Evolutionary conservation across 2,329 filamentous ascomycete species (phyloP), one percentile per base, ranked within the genome.

Genomic region (Hymenoscyphus occultus): DNA sequence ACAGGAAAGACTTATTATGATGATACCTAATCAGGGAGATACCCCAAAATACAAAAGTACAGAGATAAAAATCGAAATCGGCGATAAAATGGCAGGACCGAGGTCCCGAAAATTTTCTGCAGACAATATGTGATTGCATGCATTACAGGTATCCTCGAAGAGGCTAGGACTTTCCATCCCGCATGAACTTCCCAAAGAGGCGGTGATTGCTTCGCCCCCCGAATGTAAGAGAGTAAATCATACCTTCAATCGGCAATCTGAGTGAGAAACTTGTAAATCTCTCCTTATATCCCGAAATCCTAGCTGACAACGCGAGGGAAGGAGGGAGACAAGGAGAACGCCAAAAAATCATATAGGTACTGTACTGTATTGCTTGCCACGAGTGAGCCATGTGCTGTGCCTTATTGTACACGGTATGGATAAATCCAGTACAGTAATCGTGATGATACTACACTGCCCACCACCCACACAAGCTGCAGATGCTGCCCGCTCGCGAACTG

Each of bases 1-100:
- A 10, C 45, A 45, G 59, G 31, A 14, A 56, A 31, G 32, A 56
- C 42, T 35, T 61, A 54, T 56, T 61, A 61, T 28, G 60, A 61
- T 61, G 39, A 48, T 61, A 61, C 42, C 19, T 61, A 60, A n/a
- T 28, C n/a, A 10, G 19, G 45, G 45, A 51, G 14, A 45, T 42
- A 48, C 42, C 42, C 42, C 42, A 45, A 19, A 45, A 28, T 28
- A n/a, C 16, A 45, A 19, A 19, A 45, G 19, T 45, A 45, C 42
- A n/a, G 14, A 19, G 2, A 45, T 45, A 6, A 45, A 45, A 19
- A 28, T 28, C 28, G 3, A 45, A n/a, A 6, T 48, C 13, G n/a
- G n/a, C 42, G 28, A 28, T 28, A 28, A 28, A 28, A 28, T 28
- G 28, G 28, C 28, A 28, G 28, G 28, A 28, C 28, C 28, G 28